Percentiles rank a stretch among this genome's conserved stretches.
Conservation (phyloP, 2,329 filamentous ascomycete genomes). For the Ophiostoma montium region DNA sequence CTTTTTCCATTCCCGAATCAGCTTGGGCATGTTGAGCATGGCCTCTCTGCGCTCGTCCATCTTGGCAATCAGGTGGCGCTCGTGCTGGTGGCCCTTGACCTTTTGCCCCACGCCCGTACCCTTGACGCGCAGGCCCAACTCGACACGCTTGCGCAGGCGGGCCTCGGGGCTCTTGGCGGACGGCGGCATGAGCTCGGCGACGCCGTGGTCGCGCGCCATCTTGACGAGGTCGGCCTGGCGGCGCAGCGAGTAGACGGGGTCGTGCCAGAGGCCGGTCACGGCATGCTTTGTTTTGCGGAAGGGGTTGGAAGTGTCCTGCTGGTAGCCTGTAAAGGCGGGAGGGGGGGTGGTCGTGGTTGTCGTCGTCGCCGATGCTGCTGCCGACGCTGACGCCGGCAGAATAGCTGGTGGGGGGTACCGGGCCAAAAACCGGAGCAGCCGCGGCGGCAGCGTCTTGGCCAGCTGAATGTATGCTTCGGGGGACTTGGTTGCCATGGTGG, state of each 20-base stretch:
- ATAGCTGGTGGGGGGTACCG: slow-evolving; percentile 66
- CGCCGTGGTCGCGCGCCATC: slow-evolving; percentile 62
- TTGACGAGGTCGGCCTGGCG: slow-evolving; percentile 86
- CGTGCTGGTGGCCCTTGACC: slow-evolving; percentile 92
- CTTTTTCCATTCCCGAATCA: slow-evolving; percentile 89
- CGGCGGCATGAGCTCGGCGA: slow-evolving; percentile 67
- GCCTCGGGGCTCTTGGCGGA: slow-evolving; percentile 62
- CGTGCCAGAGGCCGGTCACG: slow-evolving; percentile 66
- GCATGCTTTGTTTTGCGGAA: slow-evolving; percentile 72
- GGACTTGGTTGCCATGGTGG: slow-evolving; percentile 8
- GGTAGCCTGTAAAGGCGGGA: slow-evolving; percentile 30
- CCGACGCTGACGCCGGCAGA: slow-evolving; percentile 29
- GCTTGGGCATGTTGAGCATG: slow-evolving; percentile 86
- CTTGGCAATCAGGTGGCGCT: slow-evolving; percentile 67
- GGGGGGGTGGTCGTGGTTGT: slow-evolving; percentile 13
- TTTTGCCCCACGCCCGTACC: slow-evolving; percentile 84
- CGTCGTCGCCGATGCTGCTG: slow-evolving; percentile 23
- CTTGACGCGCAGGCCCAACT: slow-evolving; percentile 72
- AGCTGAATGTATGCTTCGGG: slow-evolving; percentile 33
- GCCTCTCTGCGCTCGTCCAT: slow-evolving; percentile 82
- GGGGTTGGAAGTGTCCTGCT: slow-evolving; percentile 53
- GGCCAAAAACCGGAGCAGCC: slow-evolving; percentile 74
- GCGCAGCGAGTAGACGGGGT: slow-evolving; percentile 69
- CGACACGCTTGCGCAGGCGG: slow-evolving; percentile 55
- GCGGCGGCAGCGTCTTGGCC: slow-evolving; percentile 59